Percentiles rank a stretch among this genome's conserved stretches.
These are phyloP conservation scores for Hymenoscyphus salicellus DNA, from an alignment of 2,329 filamentous ascomycete species.

Conservation along the genomic window DNA sequence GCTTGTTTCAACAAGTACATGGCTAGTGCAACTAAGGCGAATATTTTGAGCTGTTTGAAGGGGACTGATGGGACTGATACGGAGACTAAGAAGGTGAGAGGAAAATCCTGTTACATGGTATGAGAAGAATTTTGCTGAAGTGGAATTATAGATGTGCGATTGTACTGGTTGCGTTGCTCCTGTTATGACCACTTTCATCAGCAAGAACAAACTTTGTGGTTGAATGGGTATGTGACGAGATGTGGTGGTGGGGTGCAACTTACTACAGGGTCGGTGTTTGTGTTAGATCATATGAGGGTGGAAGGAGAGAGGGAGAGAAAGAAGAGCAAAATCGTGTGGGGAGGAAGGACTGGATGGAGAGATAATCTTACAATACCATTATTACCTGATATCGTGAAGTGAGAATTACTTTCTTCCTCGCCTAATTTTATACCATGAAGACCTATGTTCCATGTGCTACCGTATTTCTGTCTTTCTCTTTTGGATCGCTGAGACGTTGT, in stretches of 20 bases:
- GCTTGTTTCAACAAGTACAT: slow-evolving; percentile 24
- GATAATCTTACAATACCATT: too few species aligned
- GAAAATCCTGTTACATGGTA: neutral
- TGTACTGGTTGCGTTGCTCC: slow-evolving; percentile 16
- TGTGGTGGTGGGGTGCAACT: neutral
- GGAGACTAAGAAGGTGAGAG: slow-evolving; percentile 21
- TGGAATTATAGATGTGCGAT: slow-evolving; percentile 11
- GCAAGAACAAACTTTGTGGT: slow-evolving; percentile 15
- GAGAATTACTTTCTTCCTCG: too few species aligned
- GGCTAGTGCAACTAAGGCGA: slow-evolving; percentile 12
- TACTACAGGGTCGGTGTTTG: neutral
- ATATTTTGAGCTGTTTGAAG: slow-evolving; percentile 20
- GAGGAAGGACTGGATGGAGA: neutral
- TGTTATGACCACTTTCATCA: slow-evolving; percentile 12
- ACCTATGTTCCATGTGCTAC: too few species aligned
- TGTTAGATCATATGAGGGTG: neutral
- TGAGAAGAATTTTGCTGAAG: neutral
- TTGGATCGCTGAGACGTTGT: too few species aligned
- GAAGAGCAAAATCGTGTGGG: neutral
- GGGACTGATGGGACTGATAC: slow-evolving; percentile 20
- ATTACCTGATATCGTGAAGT: too few species aligned
- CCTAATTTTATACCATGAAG: too few species aligned
- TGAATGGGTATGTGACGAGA: neutral
- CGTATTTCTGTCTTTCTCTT: too few species aligned
- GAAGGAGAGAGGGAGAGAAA: neutral